Conservation (phyloP, 768 basidiomycete genomes). For the Flagelloscypha sp. region DNA sequence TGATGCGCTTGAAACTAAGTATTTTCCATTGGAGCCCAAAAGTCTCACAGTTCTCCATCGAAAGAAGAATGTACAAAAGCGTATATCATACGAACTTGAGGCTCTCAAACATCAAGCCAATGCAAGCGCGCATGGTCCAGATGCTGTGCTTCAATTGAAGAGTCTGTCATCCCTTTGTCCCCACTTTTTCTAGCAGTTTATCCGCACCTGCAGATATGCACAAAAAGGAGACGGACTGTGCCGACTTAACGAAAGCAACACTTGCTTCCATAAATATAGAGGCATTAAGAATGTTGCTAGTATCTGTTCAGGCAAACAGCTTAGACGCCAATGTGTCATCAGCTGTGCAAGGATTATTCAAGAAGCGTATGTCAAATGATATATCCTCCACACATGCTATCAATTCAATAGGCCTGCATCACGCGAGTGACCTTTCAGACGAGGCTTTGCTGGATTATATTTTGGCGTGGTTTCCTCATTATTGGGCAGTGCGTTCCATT, state of each 20-base stretch:
- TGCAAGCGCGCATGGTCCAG: conserved; percentile 9
- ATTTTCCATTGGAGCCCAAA: too few species aligned
- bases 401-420: too few species aligned
- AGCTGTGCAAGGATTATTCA: too few species aligned
- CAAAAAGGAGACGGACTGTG: conserved; percentile 7
- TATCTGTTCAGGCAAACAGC: conserved; percentile 19
- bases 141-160: conserved; percentile 11
- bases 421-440: too few species aligned
- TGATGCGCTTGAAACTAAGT: conserved; percentile 19
- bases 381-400: too few species aligned
- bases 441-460: too few species aligned
- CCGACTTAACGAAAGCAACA: conserved; percentile 13
- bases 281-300: conserved; percentile 13
- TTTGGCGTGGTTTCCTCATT: too few species aligned
- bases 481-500: too few species aligned
- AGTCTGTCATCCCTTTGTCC: conserved; percentile 8
- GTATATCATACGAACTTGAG: conserved; percentile 12
- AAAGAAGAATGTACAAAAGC: conserved; percentile 7
- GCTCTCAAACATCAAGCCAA: conserved; percentile 9
- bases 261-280: conserved; percentile 11
- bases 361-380: too few species aligned
- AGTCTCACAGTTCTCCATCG: conserved; percentile 6
- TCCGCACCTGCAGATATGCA: conserved; percentile 14
- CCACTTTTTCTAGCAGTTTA: conserved; percentile 1
- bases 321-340: too few species aligned